A percentile compares a stretch with the other conserved stretches of the same genome.
These are phyloP conservation scores for Protomyces pachydermus DNA, from an alignment of 1,139 yeast genomes.

Conservation along the genomic window DNA sequence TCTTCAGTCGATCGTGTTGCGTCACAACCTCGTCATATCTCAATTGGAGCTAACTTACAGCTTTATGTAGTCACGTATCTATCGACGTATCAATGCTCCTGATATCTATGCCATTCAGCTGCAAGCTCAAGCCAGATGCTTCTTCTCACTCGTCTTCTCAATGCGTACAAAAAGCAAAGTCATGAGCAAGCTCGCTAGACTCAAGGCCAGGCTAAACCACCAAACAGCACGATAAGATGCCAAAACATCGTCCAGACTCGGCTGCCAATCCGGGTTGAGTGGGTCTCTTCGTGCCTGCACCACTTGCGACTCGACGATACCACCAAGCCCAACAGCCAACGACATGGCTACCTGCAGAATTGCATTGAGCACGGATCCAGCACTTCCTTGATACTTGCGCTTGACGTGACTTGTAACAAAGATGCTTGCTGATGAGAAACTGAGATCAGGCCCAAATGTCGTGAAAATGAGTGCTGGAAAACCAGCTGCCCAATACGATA, in stretches of 20 bases:
- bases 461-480: conserved; percentile 48
- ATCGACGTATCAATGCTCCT: neutral
- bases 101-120: neutral
- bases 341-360: conserved; percentile 60
- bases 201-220: conserved; percentile 42
- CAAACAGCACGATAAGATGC: conserved; percentile 48
- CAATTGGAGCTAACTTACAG: neutral
- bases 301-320: conserved; percentile 52
- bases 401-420: conserved; percentile 51
- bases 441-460: conserved; percentile 60
- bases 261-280: neutral
- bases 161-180: conserved; percentile 1
- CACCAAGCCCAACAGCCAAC: conserved; percentile 60
- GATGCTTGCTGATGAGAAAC: conserved; percentile 59
- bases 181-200: neutral
- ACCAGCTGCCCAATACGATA: conserved; percentile 52
- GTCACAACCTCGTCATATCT: neutral
- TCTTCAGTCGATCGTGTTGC: neutral
- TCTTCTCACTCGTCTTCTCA: conserved; percentile 2
- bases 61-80: too few species aligned
- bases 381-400: conserved; percentile 55
- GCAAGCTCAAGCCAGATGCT: neutral
- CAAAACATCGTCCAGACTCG: conserved; percentile 34
- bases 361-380: conserved; percentile 60
- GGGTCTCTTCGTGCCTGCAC: conserved; percentile 37